Evolutionary conservation across 192 early-diverging fungal species (phyloP).

Genomic region (Backusella morwellensis): DNA sequence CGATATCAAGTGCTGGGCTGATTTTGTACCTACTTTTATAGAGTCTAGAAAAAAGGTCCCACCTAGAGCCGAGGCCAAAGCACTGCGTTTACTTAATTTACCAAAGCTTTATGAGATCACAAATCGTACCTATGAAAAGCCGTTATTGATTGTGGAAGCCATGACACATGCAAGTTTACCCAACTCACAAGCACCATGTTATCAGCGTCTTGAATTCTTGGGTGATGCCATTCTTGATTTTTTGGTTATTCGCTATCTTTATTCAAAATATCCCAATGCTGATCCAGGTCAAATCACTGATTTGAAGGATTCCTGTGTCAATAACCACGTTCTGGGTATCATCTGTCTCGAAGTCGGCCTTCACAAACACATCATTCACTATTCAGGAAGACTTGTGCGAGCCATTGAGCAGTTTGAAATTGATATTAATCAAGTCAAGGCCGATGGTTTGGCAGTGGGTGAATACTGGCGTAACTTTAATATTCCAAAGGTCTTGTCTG

Average conservation of each 20-base stretch:
- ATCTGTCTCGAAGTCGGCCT: constrained; percentile 64
- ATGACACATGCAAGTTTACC: constrained; percentile 81
- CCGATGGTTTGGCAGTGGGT: constrained; percentile 32
- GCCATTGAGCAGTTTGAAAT: constrained; percentile 57
- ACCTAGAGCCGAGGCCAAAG: constrained; percentile 22
- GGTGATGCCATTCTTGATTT: constrained; percentile 85
- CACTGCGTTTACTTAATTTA: constrained; percentile 19
- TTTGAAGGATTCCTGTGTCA: constrained; percentile 83
- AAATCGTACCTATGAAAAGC: constrained; percentile 72
- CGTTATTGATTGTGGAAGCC: constrained; percentile 67
- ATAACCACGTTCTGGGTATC: constrained; percentile 81
- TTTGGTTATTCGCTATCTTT: constrained; percentile 72
- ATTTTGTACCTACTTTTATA: constrained; percentile 38
- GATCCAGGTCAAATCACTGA: constrained; percentile 79
- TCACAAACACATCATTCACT: constrained; percentile 65
- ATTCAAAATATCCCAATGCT: constrained; percentile 60
- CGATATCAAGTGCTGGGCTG: constrained; percentile 47
- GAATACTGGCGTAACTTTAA: constrained; percentile 80
- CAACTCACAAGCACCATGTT: constrained; percentile 59
- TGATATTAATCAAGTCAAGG: constrained; percentile 45
- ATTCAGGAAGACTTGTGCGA: constrained; percentile 49
- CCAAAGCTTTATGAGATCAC: constrained; percentile 37
- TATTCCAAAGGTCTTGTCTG: constrained; percentile 87
- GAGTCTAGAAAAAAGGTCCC: constrained; percentile 22
- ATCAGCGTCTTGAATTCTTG: constrained; percentile 90